A percentile compares a stretch with the other conserved stretches of the same genome.
These are phyloP conservation scores for Tetrahymena thermophila DNA, from an alignment of 73 alveolate genomes.

Conservation along the genomic window DNA sequence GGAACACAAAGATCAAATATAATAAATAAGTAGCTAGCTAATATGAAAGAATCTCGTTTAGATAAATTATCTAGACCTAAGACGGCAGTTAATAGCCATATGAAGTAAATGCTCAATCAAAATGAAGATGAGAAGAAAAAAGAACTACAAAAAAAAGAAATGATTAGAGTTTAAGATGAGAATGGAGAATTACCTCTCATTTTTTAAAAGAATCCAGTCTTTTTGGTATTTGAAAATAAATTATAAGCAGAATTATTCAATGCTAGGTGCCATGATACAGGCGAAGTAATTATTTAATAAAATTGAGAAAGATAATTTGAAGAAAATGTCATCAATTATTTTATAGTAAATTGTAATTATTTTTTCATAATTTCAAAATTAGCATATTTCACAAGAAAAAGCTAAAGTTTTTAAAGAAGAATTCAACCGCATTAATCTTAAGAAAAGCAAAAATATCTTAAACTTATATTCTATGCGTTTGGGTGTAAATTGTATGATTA, in stretches of 20 bases:
- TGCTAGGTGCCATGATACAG: slow-evolving; percentile 87
- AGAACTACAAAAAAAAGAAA: neutral
- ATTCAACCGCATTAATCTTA: slow-evolving; percentile 70
- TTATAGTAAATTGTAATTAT: neutral
- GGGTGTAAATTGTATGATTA: slow-evolving; percentile 85
- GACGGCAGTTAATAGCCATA: neutral
- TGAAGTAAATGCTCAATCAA: neutral
- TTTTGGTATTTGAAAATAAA: slow-evolving; percentile 65
- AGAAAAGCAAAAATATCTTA: slow-evolving; percentile 65
- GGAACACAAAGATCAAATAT: neutral
- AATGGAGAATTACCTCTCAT: slow-evolving; percentile 12
- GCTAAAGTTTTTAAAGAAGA: slow-evolving; percentile 93
- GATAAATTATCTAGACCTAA: neutral
- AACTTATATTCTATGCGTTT: slow-evolving; percentile 81
- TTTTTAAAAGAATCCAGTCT: slow-evolving; percentile 50
- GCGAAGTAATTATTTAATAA: slow-evolving; percentile 39
- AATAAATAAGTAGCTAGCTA: neutral
- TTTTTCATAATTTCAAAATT: slow-evolving; percentile 13
- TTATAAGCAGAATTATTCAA: slow-evolving; percentile 72
- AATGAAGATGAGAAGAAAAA: neutral
- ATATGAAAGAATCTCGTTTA: neutral
- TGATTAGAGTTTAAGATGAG: neutral
- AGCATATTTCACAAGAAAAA: slow-evolving; percentile 33
- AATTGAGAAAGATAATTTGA: slow-evolving; percentile 6
- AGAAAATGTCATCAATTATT: too few species aligned